Evolutionary conservation across 2,329 filamentous ascomycete species (phyloP).

Genomic region (Ustulina deusta): DNA sequence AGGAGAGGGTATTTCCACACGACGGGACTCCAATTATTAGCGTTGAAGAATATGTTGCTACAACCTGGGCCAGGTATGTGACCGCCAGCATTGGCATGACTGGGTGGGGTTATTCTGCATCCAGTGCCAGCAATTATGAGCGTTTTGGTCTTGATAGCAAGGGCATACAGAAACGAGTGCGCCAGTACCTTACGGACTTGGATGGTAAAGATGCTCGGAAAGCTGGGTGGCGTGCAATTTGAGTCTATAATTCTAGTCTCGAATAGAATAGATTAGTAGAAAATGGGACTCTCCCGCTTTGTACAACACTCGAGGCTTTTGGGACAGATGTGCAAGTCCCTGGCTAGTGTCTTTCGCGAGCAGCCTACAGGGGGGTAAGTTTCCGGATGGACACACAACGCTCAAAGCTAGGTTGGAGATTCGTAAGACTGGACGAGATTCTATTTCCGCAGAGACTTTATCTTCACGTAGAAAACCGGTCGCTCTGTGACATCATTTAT

Average conservation of each 20-base stretch:
- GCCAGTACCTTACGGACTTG: background rate
- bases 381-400: too few relatives aligned
- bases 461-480: too few relatives aligned
- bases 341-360: too few relatives aligned
- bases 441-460: too few relatives aligned
- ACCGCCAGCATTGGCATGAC: conserved; percentile 11
- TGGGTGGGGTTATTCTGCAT: conserved; percentile 7
- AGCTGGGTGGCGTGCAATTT: conserved; percentile 4
- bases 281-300: too few relatives aligned
- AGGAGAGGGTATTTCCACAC: conserved; percentile 4
- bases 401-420: too few relatives aligned
- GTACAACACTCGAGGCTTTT: too few relatives aligned
- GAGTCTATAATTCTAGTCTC: background rate
- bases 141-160: conserved; percentile 5
- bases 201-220: background rate
- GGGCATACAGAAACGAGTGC: background rate
- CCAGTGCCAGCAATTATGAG: conserved; percentile 4
- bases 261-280: too few relatives aligned
- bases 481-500: too few relatives aligned
- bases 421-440: too few relatives aligned
- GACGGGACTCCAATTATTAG: conserved; percentile 13
- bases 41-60: conserved; percentile 10
- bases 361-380: too few relatives aligned
- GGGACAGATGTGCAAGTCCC: too few relatives aligned
- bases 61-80: conserved; percentile 13